Conservation (phyloP, 768 basidiomycete species). For the Psilocybe cyanescens region DNA sequence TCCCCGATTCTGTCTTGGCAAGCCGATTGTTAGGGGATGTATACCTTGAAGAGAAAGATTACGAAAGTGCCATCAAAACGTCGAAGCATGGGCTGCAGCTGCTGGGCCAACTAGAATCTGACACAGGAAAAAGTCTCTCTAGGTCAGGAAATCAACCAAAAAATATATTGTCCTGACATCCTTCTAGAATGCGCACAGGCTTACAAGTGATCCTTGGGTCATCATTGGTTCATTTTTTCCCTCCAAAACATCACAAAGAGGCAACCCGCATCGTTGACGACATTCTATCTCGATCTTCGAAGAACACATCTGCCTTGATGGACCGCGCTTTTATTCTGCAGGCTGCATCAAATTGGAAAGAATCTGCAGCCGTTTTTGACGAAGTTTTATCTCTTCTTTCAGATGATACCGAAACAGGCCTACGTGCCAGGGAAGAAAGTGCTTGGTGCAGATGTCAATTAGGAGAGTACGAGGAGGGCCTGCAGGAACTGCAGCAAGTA, state of each 20-base stretch:
- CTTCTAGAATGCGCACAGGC: slow-evolving; percentile 58
- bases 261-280: slow-evolving; percentile 78
- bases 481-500: slow-evolving; percentile 51
- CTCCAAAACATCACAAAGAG: slow-evolving; percentile 87
- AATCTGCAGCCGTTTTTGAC: slow-evolving; percentile 66
- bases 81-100: slow-evolving; percentile 73
- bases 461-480: slow-evolving; percentile 48
- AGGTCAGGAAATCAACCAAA: slow-evolving; percentile 37
- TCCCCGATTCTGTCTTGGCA: slow-evolving; percentile 65
- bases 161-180: not conserved
- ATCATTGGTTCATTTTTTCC: slow-evolving; percentile 81
- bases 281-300: slow-evolving; percentile 63
- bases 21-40: slow-evolving; percentile 68
- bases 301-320: slow-evolving; percentile 70
- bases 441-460: slow-evolving; percentile 82
- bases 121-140: slow-evolving; percentile 56
- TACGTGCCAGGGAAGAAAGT: slow-evolving; percentile 78
- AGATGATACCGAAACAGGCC: slow-evolving; percentile 46
- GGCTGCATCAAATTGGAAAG: slow-evolving; percentile 63
- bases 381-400: slow-evolving; percentile 53
- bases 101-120: slow-evolving; percentile 53
- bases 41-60: slow-evolving; percentile 73
- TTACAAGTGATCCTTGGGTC: slow-evolving; percentile 76
- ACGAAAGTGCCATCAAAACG: slow-evolving; percentile 68
- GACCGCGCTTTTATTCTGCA: slow-evolving; percentile 77